Conservation (phyloP, 306 rosid species). For the Argentina anserina region DNA sequence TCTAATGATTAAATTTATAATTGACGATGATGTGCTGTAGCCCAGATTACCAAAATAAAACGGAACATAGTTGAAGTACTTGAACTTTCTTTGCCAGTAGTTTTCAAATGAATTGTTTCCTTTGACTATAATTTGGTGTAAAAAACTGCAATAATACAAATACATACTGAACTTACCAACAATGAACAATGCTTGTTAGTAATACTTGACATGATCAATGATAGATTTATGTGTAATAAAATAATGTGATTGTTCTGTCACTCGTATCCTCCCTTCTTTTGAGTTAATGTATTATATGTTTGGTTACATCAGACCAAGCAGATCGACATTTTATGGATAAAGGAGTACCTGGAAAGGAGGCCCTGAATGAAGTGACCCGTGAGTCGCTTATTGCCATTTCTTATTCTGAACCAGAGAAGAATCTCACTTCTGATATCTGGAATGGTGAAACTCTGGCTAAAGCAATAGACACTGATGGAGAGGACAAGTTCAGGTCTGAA, state of each 20-base stretch:
- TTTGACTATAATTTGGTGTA: not conserved
- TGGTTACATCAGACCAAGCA: slow-evolving; percentile 24
- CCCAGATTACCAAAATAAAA: not conserved
- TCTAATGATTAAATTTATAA: not conserved
- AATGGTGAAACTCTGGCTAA: slow-evolving; percentile 25
- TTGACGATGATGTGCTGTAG: not conserved
- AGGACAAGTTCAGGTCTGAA: slow-evolving; percentile 46
- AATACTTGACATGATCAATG: not conserved
- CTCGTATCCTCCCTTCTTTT: not conserved
- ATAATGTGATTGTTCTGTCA: not conserved
- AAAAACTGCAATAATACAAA: not conserved
- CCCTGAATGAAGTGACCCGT: slow-evolving; percentile 47
- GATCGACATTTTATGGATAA: slow-evolving; percentile 44
- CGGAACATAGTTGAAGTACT: not conserved
- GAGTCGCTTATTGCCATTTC: slow-evolving; percentile 55
- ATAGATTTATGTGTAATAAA: not conserved
- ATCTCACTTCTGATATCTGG: slow-evolving; percentile 22
- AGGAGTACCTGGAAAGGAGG: slow-evolving; percentile 29
- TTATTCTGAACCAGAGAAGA: slow-evolving; percentile 38
- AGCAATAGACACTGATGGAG: slow-evolving; percentile 23
- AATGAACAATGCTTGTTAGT: not conserved
- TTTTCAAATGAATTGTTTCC: not conserved
- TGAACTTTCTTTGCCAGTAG: not conserved
- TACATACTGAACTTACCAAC: not conserved
- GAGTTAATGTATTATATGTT: not conserved